Percentiles rank a stretch among this genome's conserved stretches.
Evolutionary conservation across 129 eudicot species (phyloP).

Genomic region (Tanacetum coccineum): DNA sequence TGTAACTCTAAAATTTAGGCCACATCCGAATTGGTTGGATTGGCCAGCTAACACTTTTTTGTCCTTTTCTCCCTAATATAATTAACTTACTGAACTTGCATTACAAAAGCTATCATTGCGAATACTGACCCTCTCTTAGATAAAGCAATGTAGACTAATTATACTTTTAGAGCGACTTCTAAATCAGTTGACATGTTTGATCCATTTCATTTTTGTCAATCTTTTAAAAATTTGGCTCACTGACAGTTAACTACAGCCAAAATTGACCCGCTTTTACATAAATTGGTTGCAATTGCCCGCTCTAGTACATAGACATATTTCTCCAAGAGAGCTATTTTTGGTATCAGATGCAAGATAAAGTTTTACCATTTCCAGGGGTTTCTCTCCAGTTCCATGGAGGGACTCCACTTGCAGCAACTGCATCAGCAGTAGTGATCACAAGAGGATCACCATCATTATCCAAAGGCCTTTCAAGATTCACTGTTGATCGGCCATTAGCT

Average conservation of each 20-base stretch:
- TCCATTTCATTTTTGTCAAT: neutral
- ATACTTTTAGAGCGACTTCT: neutral
- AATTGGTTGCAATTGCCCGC: no score
- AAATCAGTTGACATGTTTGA: neutral
- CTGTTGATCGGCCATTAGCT: constrained; percentile 45
- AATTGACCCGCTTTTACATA: neutral
- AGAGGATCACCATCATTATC: constrained; percentile 52
- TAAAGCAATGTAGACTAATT: neutral
- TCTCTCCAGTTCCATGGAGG: constrained; percentile 64
- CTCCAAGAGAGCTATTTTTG: neutral
- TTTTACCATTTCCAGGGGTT: constrained; percentile 45
- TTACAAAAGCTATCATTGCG: no score
- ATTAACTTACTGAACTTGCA: no score
- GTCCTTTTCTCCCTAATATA: neutral
- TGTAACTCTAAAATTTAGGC: neutral
- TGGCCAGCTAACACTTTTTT: neutral
- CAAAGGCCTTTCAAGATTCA: constrained; percentile 49
- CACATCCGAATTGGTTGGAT: neutral
- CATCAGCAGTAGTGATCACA: constrained; percentile 47
- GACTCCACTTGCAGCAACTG: constrained; percentile 45
- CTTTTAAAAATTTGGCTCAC: no score
- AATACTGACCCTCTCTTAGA: neutral
- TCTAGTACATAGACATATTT: neutral
- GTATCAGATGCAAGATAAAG: neutral
- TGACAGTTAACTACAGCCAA: neutral